Evolutionary conservation across 768 basidiomycete species (phyloP).

Genomic region (Tulasnella sp.): DNA sequence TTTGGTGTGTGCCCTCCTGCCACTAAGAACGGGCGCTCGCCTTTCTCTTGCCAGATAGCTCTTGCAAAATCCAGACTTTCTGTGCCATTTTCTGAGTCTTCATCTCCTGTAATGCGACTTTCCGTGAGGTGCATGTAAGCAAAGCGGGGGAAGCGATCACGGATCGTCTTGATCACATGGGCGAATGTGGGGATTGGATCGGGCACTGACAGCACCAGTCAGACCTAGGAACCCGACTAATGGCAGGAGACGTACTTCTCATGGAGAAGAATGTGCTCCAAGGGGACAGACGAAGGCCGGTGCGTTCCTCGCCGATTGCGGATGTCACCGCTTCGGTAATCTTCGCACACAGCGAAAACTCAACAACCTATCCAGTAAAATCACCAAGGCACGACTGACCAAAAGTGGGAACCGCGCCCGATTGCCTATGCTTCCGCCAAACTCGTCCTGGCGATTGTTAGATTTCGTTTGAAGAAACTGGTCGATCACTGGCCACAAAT

Average conservation of each 20-base stretch:
- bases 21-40: background rate
- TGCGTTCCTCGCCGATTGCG: conserved; percentile 42
- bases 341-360: conserved; percentile 26
- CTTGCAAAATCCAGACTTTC: conserved; percentile 6
- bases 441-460: conserved; percentile 50
- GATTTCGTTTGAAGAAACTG: conserved; percentile 49
- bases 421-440: conserved; percentile 54
- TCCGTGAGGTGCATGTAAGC: conserved; percentile 42
- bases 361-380: no score
- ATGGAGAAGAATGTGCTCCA: conserved; percentile 21
- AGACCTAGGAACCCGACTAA: conserved; percentile 13
- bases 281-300: conserved; percentile 46
- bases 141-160: conserved; percentile 32
- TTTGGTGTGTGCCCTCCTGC: background rate
- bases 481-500: conserved; percentile 29
- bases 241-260: background rate
- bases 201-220: conserved; percentile 25
- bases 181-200: conserved; percentile 45
- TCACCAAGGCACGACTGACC: background rate
- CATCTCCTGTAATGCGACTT: conserved; percentile 21
- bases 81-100: background rate
- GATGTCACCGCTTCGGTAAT: conserved; percentile 39
- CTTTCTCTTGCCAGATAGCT: conserved; percentile 10
- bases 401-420: conserved; percentile 41
- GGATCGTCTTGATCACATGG: conserved; percentile 39